A percentile compares a stretch with the other conserved stretches of the same genome.
Evolutionary conservation across 306 rosid genomes (phyloP).

Genomic region (Lathyrus oleraceus): DNA sequence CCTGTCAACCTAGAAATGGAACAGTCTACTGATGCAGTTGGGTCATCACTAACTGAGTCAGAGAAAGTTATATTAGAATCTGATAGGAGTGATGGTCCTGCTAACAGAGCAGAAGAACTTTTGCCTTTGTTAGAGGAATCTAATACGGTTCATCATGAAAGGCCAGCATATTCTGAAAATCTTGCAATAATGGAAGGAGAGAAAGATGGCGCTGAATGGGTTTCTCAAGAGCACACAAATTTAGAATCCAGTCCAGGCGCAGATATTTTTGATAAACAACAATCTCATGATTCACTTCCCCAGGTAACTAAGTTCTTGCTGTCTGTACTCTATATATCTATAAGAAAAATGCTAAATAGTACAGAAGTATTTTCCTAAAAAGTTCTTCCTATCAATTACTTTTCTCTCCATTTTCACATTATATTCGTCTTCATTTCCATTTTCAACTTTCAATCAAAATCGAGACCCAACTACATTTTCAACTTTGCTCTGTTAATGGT

Average conservation of each 20-base stretch:
- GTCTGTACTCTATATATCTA: background rate
- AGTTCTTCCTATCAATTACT: no score
- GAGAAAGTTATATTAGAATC: constrained; percentile 27
- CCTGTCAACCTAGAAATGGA: constrained; percentile 33
- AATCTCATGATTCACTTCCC: constrained; percentile 39
- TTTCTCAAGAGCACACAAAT: constrained; percentile 32
- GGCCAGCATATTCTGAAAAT: constrained; percentile 26
- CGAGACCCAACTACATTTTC: no score
- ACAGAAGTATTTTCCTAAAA: no score
- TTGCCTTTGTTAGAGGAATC: constrained; percentile 36
- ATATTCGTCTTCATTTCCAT: no score
- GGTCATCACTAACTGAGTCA: constrained; percentile 26
- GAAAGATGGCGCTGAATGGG: constrained; percentile 34
- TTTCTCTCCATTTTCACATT: no score
- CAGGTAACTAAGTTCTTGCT: constrained; percentile 45
- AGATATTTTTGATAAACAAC: constrained; percentile 32
- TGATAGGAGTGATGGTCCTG: constrained; percentile 24
- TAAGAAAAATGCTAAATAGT: no score
- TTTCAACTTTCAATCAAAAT: no score
- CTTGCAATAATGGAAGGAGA: constrained; percentile 32
- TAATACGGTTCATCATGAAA: constrained; percentile 31
- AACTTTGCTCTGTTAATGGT: no score
- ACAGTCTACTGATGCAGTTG: constrained; percentile 37
- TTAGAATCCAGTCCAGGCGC: constrained; percentile 26
- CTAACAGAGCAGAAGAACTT: constrained; percentile 31